Evolutionary conservation across 495 filamentous ascomycete genomes (phyloP).

Genomic region (Penicillium manginii): DNA sequence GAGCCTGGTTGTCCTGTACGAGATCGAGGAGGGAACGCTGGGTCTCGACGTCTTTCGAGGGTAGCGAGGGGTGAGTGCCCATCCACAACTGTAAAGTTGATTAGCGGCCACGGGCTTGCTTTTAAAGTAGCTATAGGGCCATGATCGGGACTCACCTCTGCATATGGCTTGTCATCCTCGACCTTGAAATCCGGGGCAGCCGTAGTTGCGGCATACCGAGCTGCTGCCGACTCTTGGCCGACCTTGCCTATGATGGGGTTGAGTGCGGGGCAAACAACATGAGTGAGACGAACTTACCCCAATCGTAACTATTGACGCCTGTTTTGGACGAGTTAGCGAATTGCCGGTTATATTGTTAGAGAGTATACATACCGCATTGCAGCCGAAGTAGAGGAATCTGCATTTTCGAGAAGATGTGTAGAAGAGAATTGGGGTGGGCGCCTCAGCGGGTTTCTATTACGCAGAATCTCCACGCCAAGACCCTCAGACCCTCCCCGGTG

Average conservation of each 20-base stretch:
- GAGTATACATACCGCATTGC: conserved; percentile 73
- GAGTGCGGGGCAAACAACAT: conserved; percentile 31
- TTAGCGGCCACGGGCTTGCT: conserved; percentile 21
- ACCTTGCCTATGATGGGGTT: conserved; percentile 60
- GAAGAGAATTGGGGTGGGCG: conserved; percentile 16
- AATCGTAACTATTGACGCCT: conserved; percentile 98
- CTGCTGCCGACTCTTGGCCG: conserved; percentile 74
- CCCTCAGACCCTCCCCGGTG: conserved; percentile 16
- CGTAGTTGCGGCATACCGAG: conserved; percentile 77
- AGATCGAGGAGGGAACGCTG: conserved; percentile 87
- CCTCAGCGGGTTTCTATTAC: conserved; percentile 24
- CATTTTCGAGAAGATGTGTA: conserved; percentile 51
- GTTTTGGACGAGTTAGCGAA: conserved; percentile 11
- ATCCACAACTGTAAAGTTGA: conserved; percentile 79
- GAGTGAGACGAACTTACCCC: conserved; percentile 61
- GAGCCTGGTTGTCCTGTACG: conserved; percentile 82
- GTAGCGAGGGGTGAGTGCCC: conserved; percentile 96
- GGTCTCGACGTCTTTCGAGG: conserved; percentile 84
- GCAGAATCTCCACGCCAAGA: conserved; percentile 32
- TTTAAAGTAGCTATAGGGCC: not conserved
- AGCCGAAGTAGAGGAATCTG: conserved; percentile 86
- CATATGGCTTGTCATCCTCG: conserved; percentile 78
- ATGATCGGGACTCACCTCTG: conserved; percentile 64
- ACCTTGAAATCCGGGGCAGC: conserved; percentile 71
- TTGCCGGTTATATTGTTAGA: not conserved